Percentiles rank a stretch among this genome's conserved stretches.
Conservation (phyloP, 305 asterid species). For the Fraxinus velutina region DNA sequence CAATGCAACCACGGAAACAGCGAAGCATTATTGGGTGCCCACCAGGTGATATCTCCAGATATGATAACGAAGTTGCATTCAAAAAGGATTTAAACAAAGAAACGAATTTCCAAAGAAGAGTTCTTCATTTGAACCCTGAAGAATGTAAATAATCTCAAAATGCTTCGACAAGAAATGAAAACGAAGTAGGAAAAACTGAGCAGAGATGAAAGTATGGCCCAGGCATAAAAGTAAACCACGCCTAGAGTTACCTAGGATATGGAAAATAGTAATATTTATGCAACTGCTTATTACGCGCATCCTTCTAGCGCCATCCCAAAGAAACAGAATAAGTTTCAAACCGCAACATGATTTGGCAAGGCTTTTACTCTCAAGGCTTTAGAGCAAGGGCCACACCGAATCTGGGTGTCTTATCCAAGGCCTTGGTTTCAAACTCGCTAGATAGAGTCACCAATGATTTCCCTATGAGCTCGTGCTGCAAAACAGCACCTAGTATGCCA, state of each 20-base stretch:
- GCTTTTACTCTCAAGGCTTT: conserved; percentile 32
- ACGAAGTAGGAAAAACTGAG: conserved; percentile 11
- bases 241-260: conserved; percentile 22
- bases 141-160: conserved; percentile 21
- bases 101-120: not conserved
- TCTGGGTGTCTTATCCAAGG: conserved; percentile 56
- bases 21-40: not conserved
- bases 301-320: conserved; percentile 26
- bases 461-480: conserved; percentile 48
- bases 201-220: conserved; percentile 22
- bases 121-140: conserved; percentile 25
- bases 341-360: conserved; percentile 1
- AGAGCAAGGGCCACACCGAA: conserved; percentile 55
- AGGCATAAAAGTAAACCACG: conserved; percentile 24
- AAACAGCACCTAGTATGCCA: conserved; percentile 45
- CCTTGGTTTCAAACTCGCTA: conserved; percentile 53
- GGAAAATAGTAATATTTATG: conserved; percentile 26
- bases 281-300: conserved; percentile 40
- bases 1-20: not conserved
- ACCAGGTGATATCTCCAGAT: not conserved
- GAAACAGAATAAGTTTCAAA: not conserved
- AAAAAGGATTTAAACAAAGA: not conserved
- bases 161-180: conserved; percentile 14
- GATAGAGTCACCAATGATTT: conserved; percentile 47
- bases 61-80: not conserved